Conservation (phyloP, 768 basidiomycete species). For the Termitomyces sp. region DNA sequence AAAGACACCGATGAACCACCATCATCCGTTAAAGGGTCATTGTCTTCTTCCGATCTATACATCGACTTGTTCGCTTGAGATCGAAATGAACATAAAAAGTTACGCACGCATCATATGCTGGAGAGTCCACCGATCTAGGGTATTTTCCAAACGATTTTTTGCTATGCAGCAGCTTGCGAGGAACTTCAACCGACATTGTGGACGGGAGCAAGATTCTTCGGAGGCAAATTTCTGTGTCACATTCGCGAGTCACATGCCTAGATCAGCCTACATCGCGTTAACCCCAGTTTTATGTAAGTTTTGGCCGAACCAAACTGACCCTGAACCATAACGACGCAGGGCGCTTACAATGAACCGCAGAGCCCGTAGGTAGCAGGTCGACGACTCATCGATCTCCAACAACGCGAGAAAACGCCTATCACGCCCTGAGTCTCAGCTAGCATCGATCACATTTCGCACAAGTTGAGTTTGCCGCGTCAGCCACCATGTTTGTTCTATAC, state of each 20-base stretch:
- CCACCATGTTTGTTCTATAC: no score
- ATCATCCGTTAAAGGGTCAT: conserved; percentile 82
- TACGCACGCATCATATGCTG: conserved; percentile 68
- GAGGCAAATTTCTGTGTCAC: conserved; percentile 14
- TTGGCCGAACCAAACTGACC: background rate
- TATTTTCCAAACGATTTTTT: conserved; percentile 74
- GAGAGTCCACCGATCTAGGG: conserved; percentile 60
- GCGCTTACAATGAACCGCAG: no score
- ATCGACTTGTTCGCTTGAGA: background rate
- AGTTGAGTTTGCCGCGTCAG: no score
- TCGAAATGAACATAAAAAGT: background rate
- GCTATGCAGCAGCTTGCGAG: conserved; percentile 41
- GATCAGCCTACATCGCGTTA: background rate
- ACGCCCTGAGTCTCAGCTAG: no score
- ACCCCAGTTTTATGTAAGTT: no score
- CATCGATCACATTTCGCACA: no score
- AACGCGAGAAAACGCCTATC: no score
- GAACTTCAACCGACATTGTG: conserved; percentile 23
- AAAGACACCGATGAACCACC: conserved; percentile 49
- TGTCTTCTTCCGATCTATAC: conserved; percentile 80
- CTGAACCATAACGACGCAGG: no score
- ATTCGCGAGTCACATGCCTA: conserved; percentile 1
- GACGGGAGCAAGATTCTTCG: background rate
- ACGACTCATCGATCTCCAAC: no score
- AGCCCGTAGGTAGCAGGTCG: no score